These are phyloP conservation scores for Kokia cookei DNA, from an alignment of 441 rosid species.

Conservation along the genomic window DNA sequence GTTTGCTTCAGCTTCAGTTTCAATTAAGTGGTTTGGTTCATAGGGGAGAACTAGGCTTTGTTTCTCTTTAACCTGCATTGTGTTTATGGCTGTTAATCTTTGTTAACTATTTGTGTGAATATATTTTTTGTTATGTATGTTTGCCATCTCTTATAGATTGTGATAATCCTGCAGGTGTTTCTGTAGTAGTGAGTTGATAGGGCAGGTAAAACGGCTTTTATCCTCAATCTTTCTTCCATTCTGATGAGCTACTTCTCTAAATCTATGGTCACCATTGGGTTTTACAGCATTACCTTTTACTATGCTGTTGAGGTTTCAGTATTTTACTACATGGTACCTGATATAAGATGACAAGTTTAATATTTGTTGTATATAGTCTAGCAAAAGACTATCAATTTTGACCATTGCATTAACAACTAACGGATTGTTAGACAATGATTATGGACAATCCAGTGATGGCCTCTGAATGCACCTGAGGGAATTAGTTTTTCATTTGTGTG, in stretches of 20 bases:
- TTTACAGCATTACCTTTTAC: not conserved
- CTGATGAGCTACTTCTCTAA: not conserved
- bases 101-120: constrained; percentile 21
- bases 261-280: not conserved
- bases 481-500: not conserved
- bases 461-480: not conserved
- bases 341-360: not conserved
- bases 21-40: not conserved
- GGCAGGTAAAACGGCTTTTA: constrained; percentile 48
- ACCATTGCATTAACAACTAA: not conserved
- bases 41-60: not conserved
- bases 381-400: not conserved
- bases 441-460: not conserved
- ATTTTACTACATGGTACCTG: not conserved
- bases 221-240: not conserved
- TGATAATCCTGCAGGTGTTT: constrained; percentile 45
- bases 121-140: constrained; percentile 15
- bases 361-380: not conserved
- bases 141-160: constrained; percentile 9
- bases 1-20: not conserved
- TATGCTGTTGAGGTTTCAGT: not conserved
- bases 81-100: constrained; percentile 26
- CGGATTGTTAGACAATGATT: not conserved
- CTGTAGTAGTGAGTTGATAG: constrained; percentile 47
- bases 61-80: not conserved